Evolutionary conservation across 148 eudicot species (phyloP), one percentile per base, ranked within the genome.

Genomic region (Fagopyrum homotropicum): DNA sequence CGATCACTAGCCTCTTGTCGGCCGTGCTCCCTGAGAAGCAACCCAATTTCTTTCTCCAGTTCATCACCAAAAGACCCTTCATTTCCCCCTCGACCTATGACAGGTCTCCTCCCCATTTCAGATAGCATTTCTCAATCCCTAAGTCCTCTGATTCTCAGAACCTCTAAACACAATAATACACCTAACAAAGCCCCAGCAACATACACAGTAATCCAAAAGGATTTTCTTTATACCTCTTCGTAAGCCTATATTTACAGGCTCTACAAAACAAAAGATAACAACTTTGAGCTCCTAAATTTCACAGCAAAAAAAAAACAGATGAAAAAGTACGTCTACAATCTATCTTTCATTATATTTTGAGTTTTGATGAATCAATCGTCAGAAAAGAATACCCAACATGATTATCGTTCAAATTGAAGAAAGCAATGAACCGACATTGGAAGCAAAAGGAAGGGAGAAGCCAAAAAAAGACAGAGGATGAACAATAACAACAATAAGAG

Each of bases 11-110:
- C 81, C 2, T 84, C 90, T 48, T 84, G 88, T 55, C 86, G 77
- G 75, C 90, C 77, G 72, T 86, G 91, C 73, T 93, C 93, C 4
- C 87, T 89, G 16, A 94, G 86, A 84, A 88, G 75, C 77, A 84
- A 45, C 45, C 97, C 88, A 59, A 91, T 82, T 70, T 93, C 98
- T 75, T 82, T 87, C 87, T 92, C 98, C 51, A 91, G 84, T 15
- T 90, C 98, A 75, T 91, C 98, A 22, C 93, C 96, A 80, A 78
- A 89, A 22, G 96, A 89, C 49, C 90, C 92, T 7, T 91, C 97
- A 61, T 77, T 84, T 16, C 86, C 88, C 4, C 70, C 70, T 43
- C 73, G 54, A 45, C 73, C 86, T 35, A 87, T 74, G 83, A 87
- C 73, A 26, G 86, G 90, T 64, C 87, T 85, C 82, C 90, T 86